Base-by-base conservation (phyloP, 176 grass and related monocot species). In the Zea luxurians region DNA sequence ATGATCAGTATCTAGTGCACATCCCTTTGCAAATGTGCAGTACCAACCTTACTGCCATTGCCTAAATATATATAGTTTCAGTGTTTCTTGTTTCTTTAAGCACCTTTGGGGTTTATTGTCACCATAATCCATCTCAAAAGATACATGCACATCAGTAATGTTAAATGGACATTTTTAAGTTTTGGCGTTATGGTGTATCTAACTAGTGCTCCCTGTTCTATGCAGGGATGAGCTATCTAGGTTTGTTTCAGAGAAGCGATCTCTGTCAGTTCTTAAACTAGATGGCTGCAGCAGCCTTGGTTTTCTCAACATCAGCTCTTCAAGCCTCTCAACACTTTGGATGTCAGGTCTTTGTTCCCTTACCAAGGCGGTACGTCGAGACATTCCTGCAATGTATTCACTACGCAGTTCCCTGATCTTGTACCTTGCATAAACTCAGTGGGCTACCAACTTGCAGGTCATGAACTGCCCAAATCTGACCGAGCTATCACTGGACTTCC, bases 391-490 rank as follows among this genome's bases (percentile, higher is more conserved):
- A 62, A 49, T 64, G 60, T 66, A 54, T 44, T 57, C 34, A 3
- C 3, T 60, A 37, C 20, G 37, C 16, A 42, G 50, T 65, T 35
- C 18, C 47, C 3, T 77, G 8, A 63, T 83, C 38, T 67, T 10
- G 50, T 68, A 9, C 27, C 63, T 73, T 76, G 16, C 49, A 59
- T 89, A 73, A 73, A 62, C 40, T 85, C 4, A 61, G 53, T 40
- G 27, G 16, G 10, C 17, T 54, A 67, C 68, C 52, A 37, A 67
- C 88, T 72, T 85, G 48, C 57, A 95, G 96, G 88, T 87, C 71
- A 83, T 99, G 37, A 99, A 95, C 79, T 99, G 92, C 68, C 88
- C 88, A 53, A 95, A 92, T 74, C 75, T 99, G 84, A 93, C 70
- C 20, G 90, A 93, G 35, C 68, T 99, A 36, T 92, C 89, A 47